Evolutionary conservation across 768 basidiomycete species (phyloP).

Genomic region (Royoungia palumana): DNA sequence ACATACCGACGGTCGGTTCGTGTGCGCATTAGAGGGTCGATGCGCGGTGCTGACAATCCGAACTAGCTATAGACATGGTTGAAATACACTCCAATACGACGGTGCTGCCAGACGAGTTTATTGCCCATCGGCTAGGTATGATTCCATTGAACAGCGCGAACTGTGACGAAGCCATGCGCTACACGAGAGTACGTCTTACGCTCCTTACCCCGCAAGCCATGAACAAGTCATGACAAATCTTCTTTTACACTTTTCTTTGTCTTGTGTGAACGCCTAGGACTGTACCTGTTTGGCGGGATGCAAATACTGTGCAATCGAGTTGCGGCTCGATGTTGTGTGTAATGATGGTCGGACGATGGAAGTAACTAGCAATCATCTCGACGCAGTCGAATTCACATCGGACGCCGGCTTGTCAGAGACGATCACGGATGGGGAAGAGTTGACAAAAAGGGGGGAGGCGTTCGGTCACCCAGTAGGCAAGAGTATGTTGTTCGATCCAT

Average conservation of each 20-base stretch:
- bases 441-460: slow-evolving; percentile 65
- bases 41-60: slow-evolving; percentile 2
- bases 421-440: slow-evolving; percentile 56
- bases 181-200: slow-evolving; percentile 55
- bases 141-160: slow-evolving; percentile 84
- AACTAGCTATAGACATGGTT: slow-evolving; percentile 91
- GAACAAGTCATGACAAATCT: background rate
- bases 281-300: slow-evolving; percentile 87
- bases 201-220: background rate
- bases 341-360: slow-evolving; percentile 73
- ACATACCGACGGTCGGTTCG: slow-evolving; percentile 93
- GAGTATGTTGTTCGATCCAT: slow-evolving; percentile 42
- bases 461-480: slow-evolving; percentile 88
- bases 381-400: slow-evolving; percentile 45
- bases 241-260: background rate
- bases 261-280: slow-evolving; percentile 53
- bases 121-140: slow-evolving; percentile 94
- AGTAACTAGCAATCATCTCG: slow-evolving; percentile 83
- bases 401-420: slow-evolving; percentile 37
- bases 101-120: slow-evolving; percentile 95
- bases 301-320: slow-evolving; percentile 77
- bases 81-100: slow-evolving; percentile 89
- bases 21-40: slow-evolving; percentile 9
- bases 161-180: slow-evolving; percentile 85
- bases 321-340: slow-evolving; percentile 77